A percentile compares a stretch with the other conserved stretches of the same genome.
Evolutionary conservation across 257 asterid genomes (phyloP).

Genomic region (Nicotiana tomentosiformis): DNA sequence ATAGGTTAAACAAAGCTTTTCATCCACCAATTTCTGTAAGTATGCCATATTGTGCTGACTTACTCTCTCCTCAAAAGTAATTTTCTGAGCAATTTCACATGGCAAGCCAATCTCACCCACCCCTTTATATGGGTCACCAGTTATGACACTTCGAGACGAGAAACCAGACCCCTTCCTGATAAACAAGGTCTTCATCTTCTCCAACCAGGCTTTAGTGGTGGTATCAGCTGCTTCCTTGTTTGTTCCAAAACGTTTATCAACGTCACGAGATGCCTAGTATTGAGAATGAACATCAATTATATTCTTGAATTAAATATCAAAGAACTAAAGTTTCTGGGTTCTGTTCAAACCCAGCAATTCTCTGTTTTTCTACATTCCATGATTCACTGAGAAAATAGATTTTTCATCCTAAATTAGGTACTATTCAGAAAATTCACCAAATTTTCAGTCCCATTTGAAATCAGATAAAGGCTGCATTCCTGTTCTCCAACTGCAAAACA

Average conservation of each 20-base stretch:
- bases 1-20: constrained; percentile 72
- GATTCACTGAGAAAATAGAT: background rate
- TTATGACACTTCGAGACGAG: constrained; percentile 93
- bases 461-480: background rate
- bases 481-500: background rate
- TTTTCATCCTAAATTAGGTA: constrained; percentile 3
- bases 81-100: constrained; percentile 80
- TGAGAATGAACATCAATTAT: background rate
- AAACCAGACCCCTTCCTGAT: constrained; percentile 98
- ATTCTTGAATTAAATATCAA: background rate
- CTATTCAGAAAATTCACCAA: background rate
- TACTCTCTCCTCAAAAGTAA: constrained; percentile 87
- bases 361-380: background rate
- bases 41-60: constrained; percentile 66
- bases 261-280: constrained; percentile 86
- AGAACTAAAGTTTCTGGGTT: background rate
- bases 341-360: background rate
- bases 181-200: constrained; percentile 92
- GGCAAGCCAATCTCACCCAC: constrained; percentile 93
- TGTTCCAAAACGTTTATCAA: constrained; percentile 79
- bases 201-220: constrained; percentile 95
- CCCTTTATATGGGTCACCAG: constrained; percentile 91
- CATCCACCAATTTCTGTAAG: constrained; percentile 84
- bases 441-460: background rate
- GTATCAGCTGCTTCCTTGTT: constrained; percentile 57